Evolutionary conservation across 768 basidiomycete genomes (phyloP).

Genomic region (Tulasnella sp.): DNA sequence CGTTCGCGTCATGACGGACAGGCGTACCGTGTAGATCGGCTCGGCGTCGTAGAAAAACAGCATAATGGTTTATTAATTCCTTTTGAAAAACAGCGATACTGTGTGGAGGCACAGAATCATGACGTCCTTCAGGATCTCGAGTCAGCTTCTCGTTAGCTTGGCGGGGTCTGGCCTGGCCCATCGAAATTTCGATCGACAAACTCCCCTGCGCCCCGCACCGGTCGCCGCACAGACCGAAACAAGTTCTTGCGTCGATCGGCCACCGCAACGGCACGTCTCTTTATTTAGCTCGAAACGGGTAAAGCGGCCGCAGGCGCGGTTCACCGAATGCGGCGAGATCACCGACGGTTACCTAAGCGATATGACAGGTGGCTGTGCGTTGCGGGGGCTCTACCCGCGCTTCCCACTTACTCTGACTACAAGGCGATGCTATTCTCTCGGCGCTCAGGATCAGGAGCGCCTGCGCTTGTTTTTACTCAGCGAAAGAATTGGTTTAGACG

Average conservation of each 20-base stretch:
- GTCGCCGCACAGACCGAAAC: not conserved
- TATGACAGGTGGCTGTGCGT: not conserved
- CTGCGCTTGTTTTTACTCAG: conserved; percentile 3
- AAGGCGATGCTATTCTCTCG: not conserved
- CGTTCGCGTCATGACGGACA: conserved; percentile 80
- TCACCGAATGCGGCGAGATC: not conserved
- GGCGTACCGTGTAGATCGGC: conserved; percentile 54
- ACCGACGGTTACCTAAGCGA: conserved; percentile 4
- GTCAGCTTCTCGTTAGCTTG: not conserved
- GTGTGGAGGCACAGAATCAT: not conserved
- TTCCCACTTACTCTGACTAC: not conserved
- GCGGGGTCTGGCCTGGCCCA: not conserved
- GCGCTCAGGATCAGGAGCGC: not conserved
- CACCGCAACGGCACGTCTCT: no score
- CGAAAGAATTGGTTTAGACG: not conserved
- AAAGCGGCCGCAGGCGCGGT: not conserved
- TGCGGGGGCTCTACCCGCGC: not conserved
- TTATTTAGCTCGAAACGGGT: not conserved
- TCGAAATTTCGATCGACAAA: not conserved
- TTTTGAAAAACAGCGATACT: not conserved
- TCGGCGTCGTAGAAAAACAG: not conserved
- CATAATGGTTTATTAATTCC: not conserved
- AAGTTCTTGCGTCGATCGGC: not conserved
- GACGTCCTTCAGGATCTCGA: not conserved
- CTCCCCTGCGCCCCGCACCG: not conserved